Evolutionary conservation across 1,139 yeast species (phyloP).

Genomic region (Yamadazyma membranifaciens): DNA sequence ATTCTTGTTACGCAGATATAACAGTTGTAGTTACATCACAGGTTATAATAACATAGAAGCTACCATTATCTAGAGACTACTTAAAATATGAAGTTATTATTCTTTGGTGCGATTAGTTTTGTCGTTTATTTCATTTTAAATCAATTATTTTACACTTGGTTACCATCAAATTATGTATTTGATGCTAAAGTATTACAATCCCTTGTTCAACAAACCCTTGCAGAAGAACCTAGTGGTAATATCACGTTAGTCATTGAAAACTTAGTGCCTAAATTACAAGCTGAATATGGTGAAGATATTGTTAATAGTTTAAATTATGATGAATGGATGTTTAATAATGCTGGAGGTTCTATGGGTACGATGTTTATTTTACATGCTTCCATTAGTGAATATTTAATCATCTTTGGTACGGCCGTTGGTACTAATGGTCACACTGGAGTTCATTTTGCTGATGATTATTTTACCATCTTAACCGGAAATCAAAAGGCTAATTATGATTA

Average conservation of each 20-base stretch:
- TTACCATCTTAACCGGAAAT: slow-evolving; percentile 80
- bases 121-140: background rate
- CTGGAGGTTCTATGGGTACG: slow-evolving; percentile 99
- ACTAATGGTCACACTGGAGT: slow-evolving; percentile 96
- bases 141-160: slow-evolving; percentile 54
- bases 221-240: slow-evolving; percentile 55
- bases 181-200: slow-evolving; percentile 48
- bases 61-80: no score
- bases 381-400: slow-evolving; percentile 85
- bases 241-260: slow-evolving; percentile 61
- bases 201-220: slow-evolving; percentile 51
- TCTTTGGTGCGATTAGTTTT: slow-evolving; percentile 20
- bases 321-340: slow-evolving; percentile 95
- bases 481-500: slow-evolving; percentile 71
- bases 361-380: slow-evolving; percentile 96
- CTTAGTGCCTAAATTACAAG: slow-evolving; percentile 58
- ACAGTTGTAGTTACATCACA: background rate
- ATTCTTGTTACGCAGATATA: no score
- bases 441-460: slow-evolving; percentile 95
- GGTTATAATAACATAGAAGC: no score
- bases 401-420: slow-evolving; percentile 86
- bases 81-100: slow-evolving; percentile 20
- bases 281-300: slow-evolving; percentile 54
- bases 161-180: slow-evolving; percentile 66
- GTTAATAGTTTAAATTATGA: slow-evolving; percentile 69